These are phyloP conservation scores for Ambrosia hybrid DNA, from an alignment of 140 eudicot genomes.

Conservation along the genomic window DNA sequence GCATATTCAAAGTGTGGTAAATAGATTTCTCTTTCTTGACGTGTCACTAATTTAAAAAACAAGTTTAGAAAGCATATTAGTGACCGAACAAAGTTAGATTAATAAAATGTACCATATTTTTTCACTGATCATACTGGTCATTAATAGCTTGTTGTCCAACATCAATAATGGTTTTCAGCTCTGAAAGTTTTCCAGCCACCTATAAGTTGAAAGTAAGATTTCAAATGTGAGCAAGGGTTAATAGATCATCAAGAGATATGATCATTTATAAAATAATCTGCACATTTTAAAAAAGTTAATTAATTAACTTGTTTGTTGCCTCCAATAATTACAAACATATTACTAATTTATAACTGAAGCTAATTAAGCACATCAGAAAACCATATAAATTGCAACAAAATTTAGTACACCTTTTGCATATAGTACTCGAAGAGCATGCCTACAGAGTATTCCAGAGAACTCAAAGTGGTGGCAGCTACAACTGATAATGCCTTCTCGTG, in stretches of 20 bases:
- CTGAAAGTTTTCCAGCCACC: constrained; percentile 76
- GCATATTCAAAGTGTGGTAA: constrained; percentile 80
- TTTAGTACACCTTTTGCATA: background rate
- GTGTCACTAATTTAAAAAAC: constrained; percentile 38
- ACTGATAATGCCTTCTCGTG: constrained; percentile 80
- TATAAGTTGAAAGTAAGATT: constrained; percentile 21
- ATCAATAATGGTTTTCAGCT: constrained; percentile 85
- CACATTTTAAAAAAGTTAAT: too few relatives aligned
- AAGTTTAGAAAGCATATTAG: constrained; percentile 16
- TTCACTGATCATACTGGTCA: constrained; percentile 78
- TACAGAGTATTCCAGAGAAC: constrained; percentile 91
- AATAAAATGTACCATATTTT: constrained; percentile 52
- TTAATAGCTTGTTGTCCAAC: constrained; percentile 63
- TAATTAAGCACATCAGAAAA: too few relatives aligned
- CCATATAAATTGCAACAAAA: background rate
- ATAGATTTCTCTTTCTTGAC: constrained; percentile 83
- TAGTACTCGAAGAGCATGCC: constrained; percentile 84
- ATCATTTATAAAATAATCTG: too few relatives aligned
- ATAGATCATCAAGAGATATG: background rate
- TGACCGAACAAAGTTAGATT: constrained; percentile 9
- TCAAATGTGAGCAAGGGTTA: background rate
- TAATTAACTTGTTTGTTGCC: too few relatives aligned
- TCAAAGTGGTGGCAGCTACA: constrained; percentile 96
- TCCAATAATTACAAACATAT: too few relatives aligned
- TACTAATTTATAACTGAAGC: too few relatives aligned